Conservation (phyloP, 257 asterid species). For the Datura wrightii region DNA sequence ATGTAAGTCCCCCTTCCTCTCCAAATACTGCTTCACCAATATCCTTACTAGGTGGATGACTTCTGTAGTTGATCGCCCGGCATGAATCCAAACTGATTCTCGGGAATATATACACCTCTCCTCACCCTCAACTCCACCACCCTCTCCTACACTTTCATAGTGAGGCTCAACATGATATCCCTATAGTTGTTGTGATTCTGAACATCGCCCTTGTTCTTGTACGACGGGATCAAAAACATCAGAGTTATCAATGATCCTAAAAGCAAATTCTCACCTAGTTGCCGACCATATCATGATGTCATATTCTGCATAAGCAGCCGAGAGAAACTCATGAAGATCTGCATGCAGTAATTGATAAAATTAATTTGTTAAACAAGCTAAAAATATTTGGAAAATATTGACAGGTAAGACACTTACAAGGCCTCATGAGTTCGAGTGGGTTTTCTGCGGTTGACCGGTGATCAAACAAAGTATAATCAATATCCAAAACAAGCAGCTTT, state of each 20-base stretch:
- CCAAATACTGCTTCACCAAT: no score
- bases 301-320: slow-evolving; percentile 87
- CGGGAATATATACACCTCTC: no score
- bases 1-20: no score
- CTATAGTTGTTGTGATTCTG: no score
- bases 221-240: background rate
- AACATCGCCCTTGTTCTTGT: no score
- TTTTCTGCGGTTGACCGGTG: slow-evolving; percentile 96
- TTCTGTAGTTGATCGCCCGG: no score
- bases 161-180: no score
- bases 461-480: slow-evolving; percentile 92
- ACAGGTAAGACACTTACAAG: slow-evolving; percentile 63
- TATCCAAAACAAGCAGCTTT: slow-evolving; percentile 90
- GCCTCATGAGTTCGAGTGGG: slow-evolving; percentile 92
- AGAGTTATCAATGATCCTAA: slow-evolving; percentile 28
- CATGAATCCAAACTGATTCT: no score
- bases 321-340: slow-evolving; percentile 98
- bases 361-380: slow-evolving; percentile 23
- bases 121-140: no score
- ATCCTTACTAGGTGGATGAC: no score
- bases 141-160: no score
- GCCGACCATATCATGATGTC: slow-evolving; percentile 99
- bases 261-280: slow-evolving; percentile 61
- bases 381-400: slow-evolving; percentile 25
- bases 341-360: slow-evolving; percentile 36